These are phyloP conservation scores for Saccharomyces kudriavzevii DNA, from an alignment of 805 yeast genomes.

Conservation along the genomic window DNA sequence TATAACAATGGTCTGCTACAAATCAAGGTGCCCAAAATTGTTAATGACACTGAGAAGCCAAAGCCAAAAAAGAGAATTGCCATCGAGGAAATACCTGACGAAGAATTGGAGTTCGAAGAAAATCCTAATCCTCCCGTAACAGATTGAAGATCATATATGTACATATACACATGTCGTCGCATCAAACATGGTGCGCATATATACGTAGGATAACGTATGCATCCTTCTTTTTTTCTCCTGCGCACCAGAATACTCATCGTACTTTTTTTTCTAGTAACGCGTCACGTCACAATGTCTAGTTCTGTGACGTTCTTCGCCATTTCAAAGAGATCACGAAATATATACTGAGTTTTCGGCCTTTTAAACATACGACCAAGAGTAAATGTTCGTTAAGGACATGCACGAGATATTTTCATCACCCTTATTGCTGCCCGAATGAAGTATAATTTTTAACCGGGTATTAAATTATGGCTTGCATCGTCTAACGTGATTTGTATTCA, in stretches of 20 bases:
- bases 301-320: not conserved
- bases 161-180: not conserved
- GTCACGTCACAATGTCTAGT: not conserved
- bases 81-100: slow-evolving; percentile 44
- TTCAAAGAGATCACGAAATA: too few species aligned
- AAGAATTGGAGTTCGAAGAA: slow-evolving; percentile 36
- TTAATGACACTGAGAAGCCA: slow-evolving; percentile 26
- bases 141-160: slow-evolving; percentile 35
- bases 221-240: not conserved
- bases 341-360: not conserved
- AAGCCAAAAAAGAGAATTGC: slow-evolving; percentile 39
- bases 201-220: too few species aligned
- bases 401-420: not conserved
- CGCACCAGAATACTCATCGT: not conserved
- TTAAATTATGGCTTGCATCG: not conserved
- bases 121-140: slow-evolving; percentile 44
- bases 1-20: slow-evolving; percentile 48
- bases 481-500: not conserved
- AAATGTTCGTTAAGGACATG: not conserved
- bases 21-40: slow-evolving; percentile 41
- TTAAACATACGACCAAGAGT: too few species aligned
- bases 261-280: too few species aligned
- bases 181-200: not conserved
- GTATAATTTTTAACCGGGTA: not conserved
- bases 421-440: not conserved